Conservation (phyloP, 352 stramenopile genomes). For the Phytophthora pinifolia region DNA sequence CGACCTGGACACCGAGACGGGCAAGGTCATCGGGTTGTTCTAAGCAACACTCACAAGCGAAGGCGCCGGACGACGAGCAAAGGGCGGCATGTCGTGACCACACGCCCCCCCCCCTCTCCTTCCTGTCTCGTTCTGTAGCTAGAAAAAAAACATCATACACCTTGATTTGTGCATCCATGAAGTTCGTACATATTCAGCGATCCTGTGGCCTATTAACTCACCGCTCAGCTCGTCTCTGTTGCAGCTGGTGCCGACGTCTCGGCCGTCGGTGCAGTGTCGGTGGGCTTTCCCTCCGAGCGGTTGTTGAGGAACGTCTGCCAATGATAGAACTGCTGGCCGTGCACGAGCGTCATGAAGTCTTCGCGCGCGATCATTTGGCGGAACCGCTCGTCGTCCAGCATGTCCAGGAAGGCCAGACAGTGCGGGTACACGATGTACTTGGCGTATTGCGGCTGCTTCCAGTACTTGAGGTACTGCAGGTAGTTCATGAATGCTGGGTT, state of each 20-base stretch:
- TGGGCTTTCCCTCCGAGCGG: conserved; percentile 46
- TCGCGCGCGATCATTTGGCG: conserved; percentile 87
- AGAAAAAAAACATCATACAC: conserved; percentile 15
- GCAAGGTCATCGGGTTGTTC: conserved; percentile 97
- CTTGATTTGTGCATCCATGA: conserved; percentile 11
- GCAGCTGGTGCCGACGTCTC: conserved; percentile 10
- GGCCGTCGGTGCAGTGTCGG: conserved; percentile 16
- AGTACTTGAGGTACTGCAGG: conserved; percentile 92
- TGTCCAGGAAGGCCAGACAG: conserved; percentile 86
- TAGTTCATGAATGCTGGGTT: conserved; percentile 91
- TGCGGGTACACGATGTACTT: conserved; percentile 91
- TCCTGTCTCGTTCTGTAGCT: conserved; percentile 4
- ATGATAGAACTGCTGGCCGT: conserved; percentile 89
- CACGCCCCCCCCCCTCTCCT: conserved; percentile 28
- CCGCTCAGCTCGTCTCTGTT: conserved; percentile 24
- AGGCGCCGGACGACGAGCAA: conserved; percentile 16
- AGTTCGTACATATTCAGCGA: conserved; percentile 20
- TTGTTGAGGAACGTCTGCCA: conserved; percentile 90
- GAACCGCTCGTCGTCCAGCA: conserved; percentile 87
- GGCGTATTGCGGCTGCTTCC: conserved; percentile 91
- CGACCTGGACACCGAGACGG: conserved; percentile 93
- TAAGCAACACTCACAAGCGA: conserved; percentile 23
- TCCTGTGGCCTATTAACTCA: neutral
- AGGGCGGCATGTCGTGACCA: conserved; percentile 22
- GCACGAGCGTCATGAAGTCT: conserved; percentile 87